Base-by-base conservation (phyloP, 2,329 filamentous ascomycete species). In the Ploettnerulaceae sp. region DNA sequence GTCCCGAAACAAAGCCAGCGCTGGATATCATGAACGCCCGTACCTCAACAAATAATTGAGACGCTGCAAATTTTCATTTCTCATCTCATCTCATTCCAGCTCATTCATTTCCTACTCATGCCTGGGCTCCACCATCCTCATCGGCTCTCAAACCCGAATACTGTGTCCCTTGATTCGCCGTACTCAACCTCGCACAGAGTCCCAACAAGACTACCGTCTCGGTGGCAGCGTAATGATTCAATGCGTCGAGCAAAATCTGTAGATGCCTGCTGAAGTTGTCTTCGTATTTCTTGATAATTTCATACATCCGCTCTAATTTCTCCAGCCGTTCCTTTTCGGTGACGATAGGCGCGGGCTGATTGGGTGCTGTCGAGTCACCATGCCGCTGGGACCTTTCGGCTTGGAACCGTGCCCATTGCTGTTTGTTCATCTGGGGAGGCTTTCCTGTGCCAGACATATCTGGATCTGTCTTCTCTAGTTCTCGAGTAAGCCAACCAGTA, bases 191-290 rank as follows among this genome's bases (percentile, higher is more conserved):
- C 9, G 89, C 89, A 63, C 89, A 95, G 12, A 98, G 72, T 55
- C 90, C 91, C 52, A 97, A 70, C 55, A 98, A 75, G 14, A 95
- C 93, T 3, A 96, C 91, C 29, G 93, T 97, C 71, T 98, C 93
- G 0, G 93, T 97, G 0, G 93, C 93, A 2, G 93, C 93, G 59
- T 96, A 94, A 67, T 97, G 95, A 60, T 98, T 97, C 53, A 98
- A 74, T 51, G 89, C 91, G 64, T 97, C 93, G 28, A 97, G 80
- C 59, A 98, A 68, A 56, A 97, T 95, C 70, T 95, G 90, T 59
- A 98, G 69, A 67, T 97, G 91, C 36, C 89, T 74, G 47, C 85
- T 86, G 64, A 98, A 98, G 63, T 95, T 94, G 55, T 84, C 82
- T 66, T 98, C 93, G 71, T 94, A 97, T 68, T 91, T 89, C 62